Evolutionary conservation across 192 early-diverging fungal genomes (phyloP).

Genomic region (Coemansia sp.): DNA sequence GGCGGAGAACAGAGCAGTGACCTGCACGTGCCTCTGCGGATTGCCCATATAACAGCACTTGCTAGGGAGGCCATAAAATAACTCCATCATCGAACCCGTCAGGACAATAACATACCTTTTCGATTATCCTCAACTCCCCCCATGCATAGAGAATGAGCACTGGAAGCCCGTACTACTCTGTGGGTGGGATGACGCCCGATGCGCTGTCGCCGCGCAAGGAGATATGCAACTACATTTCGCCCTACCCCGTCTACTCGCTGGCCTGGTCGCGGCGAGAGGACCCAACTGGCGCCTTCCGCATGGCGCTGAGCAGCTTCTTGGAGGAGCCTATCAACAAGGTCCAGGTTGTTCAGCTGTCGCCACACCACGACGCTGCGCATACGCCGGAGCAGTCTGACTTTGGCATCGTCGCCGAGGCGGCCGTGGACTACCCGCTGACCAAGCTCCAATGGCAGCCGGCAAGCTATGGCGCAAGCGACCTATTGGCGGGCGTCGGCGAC

Average conservation of each 20-base stretch:
- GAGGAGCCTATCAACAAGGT: constrained; percentile 64
- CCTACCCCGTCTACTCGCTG: constrained; percentile 82
- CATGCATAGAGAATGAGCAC: constrained; percentile 40
- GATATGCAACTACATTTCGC: constrained; percentile 73
- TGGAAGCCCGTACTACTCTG: constrained; percentile 37
- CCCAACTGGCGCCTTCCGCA: constrained; percentile 58
- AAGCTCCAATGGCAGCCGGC: constrained; percentile 81
- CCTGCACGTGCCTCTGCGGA: too few species aligned
- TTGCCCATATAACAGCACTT: too few species aligned
- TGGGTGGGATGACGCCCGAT: constrained; percentile 21
- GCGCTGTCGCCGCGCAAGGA: constrained; percentile 56
- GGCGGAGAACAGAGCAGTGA: too few species aligned
- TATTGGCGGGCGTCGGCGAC: constrained; percentile 86
- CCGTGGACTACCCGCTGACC: constrained; percentile 83
- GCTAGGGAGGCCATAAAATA: too few species aligned
- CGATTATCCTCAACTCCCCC: background rate
- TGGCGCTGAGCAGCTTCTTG: constrained; percentile 76
- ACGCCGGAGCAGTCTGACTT: constrained; percentile 58
- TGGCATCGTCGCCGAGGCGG: constrained; percentile 64
- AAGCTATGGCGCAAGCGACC: constrained; percentile 50
- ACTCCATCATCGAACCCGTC: too few species aligned
- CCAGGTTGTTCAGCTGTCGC: constrained; percentile 42
- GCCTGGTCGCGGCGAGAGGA: constrained; percentile 68
- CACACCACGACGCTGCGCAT: constrained; percentile 39
- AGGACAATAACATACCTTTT: background rate